Conservation (phyloP, 352 stramenopile species). For the Phytopythium chamaehyphon region DNA sequence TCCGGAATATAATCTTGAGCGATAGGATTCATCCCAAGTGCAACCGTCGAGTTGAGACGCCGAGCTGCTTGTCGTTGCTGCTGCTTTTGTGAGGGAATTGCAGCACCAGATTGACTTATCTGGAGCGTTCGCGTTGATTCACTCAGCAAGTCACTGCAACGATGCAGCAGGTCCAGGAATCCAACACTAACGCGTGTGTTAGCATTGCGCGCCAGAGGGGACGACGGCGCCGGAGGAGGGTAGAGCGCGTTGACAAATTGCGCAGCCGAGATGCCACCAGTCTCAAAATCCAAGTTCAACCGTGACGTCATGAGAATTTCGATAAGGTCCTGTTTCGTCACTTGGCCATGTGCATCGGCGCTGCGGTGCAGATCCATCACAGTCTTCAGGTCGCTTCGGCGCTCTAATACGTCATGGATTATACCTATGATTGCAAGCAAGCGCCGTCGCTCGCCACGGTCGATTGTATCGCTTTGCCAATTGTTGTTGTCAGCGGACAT, state of each 20-base stretch:
- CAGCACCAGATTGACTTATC: not conserved
- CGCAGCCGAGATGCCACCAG: conserved; percentile 29
- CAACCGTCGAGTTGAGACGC: conserved; percentile 29
- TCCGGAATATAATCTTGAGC: not conserved
- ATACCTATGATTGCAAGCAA: conserved; percentile 42
- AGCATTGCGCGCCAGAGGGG: not conserved
- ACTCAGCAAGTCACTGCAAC: conserved; percentile 47
- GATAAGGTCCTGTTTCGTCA: conserved; percentile 47
- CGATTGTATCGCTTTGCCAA: conserved; percentile 2
- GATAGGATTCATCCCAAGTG: not conserved
- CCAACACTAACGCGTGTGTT: conserved; percentile 10
- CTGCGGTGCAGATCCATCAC: conserved; percentile 60
- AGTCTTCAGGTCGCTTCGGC: conserved; percentile 65
- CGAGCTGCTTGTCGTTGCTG: conserved; percentile 33
- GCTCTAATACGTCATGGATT: conserved; percentile 67
- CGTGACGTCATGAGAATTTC: conserved; percentile 68
- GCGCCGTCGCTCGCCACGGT: conserved; percentile 21
- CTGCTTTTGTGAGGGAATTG: conserved; percentile 10
- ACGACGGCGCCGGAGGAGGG: conserved; percentile 15
- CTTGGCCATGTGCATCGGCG: conserved; percentile 53
- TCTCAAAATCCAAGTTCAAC: conserved; percentile 47
- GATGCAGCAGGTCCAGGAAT: conserved; percentile 64
- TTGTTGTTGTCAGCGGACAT: not conserved
- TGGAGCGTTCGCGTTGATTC: conserved; percentile 26
- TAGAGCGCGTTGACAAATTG: conserved; percentile 68